phyloP scores from a whole-genome alignment of 441 rosid genomes.

The Syzygium syzygioides region DNA sequence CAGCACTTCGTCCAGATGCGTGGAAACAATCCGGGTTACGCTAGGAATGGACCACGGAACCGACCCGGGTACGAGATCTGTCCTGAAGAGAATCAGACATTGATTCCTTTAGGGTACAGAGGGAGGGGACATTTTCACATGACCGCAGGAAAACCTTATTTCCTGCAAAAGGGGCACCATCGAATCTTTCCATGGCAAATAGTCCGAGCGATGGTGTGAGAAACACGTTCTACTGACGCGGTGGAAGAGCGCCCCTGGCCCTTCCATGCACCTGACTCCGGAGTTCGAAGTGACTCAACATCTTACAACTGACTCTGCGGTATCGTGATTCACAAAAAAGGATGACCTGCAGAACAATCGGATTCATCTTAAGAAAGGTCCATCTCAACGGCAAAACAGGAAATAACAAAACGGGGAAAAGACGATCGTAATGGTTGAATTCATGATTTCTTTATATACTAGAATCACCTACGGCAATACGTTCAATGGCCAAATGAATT shows the following conservation, averaged over 20 bases:
- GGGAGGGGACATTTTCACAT: neutral
- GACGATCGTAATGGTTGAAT: neutral
- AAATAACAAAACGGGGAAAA: neutral
- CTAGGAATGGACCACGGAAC: neutral
- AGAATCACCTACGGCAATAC: neutral
- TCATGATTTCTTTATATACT: neutral
- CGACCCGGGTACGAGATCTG: neutral
- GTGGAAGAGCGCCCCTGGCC: slow-evolving; percentile 2
- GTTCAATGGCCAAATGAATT: neutral
- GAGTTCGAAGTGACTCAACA: slow-evolving; percentile 16
- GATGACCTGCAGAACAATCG: slow-evolving; percentile 5
- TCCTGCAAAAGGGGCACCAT: neutral
- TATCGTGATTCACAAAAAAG: slow-evolving; percentile 10
- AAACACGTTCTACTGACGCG: neutral
- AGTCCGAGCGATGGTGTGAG: neutral
- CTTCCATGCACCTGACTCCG: neutral
- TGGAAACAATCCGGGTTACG: neutral
- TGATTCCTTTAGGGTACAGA: neutral
- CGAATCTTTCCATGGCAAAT: neutral
- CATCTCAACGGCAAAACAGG: neutral
- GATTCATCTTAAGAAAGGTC: neutral
- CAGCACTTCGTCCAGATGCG: neutral
- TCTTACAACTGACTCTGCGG: slow-evolving; percentile 8
- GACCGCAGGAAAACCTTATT: neutral
- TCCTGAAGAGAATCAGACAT: neutral